These are phyloP conservation scores for Saitozyma sp. DNA, from an alignment of 768 basidiomycete genomes.

Conservation along the genomic window DNA sequence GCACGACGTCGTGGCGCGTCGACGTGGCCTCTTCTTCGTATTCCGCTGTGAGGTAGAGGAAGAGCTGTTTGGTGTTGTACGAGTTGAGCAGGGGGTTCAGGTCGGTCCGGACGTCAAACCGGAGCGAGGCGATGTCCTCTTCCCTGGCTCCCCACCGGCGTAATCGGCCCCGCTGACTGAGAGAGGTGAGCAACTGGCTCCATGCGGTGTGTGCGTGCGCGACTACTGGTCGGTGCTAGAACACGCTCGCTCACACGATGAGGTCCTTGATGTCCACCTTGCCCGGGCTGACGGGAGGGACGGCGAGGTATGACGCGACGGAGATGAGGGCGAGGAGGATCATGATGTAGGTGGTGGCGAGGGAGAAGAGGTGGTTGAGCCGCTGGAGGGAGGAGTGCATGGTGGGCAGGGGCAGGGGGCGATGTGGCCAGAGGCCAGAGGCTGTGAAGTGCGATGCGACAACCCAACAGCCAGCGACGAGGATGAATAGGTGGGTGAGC, in stretches of 20 bases:
- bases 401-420: slow-evolving; percentile 6
- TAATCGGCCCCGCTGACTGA: slow-evolving; percentile 39
- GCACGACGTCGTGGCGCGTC: slow-evolving; percentile 36
- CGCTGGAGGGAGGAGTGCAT: slow-evolving; percentile 45
- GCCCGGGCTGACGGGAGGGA: slow-evolving; percentile 35
- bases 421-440: not conserved
- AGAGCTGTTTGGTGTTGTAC: slow-evolving; percentile 48
- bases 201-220: not conserved
- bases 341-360: slow-evolving; percentile 44
- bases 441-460: too few species aligned
- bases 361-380: slow-evolving; percentile 39
- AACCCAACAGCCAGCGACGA: not conserved
- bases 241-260: slow-evolving; percentile 28
- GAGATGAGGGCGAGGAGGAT: slow-evolving; percentile 43
- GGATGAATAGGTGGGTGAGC: not conserved
- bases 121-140: slow-evolving; percentile 42
- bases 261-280: slow-evolving; percentile 42
- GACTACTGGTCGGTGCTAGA: not conserved
- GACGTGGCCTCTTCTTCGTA: slow-evolving; percentile 25
- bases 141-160: slow-evolving; percentile 38
- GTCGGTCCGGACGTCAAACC: slow-evolving; percentile 44
- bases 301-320: slow-evolving; percentile 33
- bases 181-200: not conserved
- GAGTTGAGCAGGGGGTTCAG: slow-evolving; percentile 42
- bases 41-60: slow-evolving; percentile 41